phyloP scores from a whole-genome alignment of 306 rosid species.

The Canavalia gladiata region DNA sequence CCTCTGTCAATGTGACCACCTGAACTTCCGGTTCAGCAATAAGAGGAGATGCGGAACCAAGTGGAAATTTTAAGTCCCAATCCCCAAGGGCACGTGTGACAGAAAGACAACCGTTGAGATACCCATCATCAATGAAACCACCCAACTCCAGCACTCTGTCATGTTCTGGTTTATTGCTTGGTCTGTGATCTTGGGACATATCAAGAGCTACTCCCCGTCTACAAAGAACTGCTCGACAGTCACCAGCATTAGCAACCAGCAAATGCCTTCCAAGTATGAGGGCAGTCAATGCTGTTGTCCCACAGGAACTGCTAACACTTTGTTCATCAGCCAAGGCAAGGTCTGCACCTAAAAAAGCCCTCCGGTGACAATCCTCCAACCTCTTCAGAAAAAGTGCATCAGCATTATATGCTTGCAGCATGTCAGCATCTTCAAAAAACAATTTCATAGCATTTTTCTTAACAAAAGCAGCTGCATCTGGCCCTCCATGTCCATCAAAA shows the following conservation, averaged over 20 bases:
- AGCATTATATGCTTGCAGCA: conserved; percentile 60
- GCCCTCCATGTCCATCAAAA: conserved; percentile 96
- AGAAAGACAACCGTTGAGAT: conserved; percentile 73
- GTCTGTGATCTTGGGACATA: conserved; percentile 84
- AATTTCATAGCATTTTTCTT: conserved; percentile 76
- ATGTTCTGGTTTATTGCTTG: conserved; percentile 70
- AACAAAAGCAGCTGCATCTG: conserved; percentile 82
- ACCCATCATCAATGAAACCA: conserved; percentile 64
- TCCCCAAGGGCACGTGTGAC: conserved; percentile 89
- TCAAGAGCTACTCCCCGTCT: conserved; percentile 73
- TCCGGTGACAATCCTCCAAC: conserved; percentile 77
- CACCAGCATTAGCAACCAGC: conserved; percentile 89
- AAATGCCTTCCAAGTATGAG: conserved; percentile 79
- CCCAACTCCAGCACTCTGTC: conserved; percentile 73
- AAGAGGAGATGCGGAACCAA: conserved; percentile 75
- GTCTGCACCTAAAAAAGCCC: conserved; percentile 78
- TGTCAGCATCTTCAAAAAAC: conserved; percentile 73
- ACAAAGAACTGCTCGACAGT: conserved; percentile 92
- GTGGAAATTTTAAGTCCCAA: conserved; percentile 75
- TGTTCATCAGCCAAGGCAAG: conserved; percentile 70
- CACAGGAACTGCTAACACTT: conserved; percentile 67
- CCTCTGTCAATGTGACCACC: conserved; percentile 66
- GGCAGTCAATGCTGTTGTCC: conserved; percentile 89
- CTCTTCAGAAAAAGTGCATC: conserved; percentile 58
- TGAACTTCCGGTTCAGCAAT: conserved; percentile 84